These are phyloP conservation scores for Sphenostylis stenocarpa DNA, from an alignment of 306 rosid genomes.

Conservation along the genomic window DNA sequence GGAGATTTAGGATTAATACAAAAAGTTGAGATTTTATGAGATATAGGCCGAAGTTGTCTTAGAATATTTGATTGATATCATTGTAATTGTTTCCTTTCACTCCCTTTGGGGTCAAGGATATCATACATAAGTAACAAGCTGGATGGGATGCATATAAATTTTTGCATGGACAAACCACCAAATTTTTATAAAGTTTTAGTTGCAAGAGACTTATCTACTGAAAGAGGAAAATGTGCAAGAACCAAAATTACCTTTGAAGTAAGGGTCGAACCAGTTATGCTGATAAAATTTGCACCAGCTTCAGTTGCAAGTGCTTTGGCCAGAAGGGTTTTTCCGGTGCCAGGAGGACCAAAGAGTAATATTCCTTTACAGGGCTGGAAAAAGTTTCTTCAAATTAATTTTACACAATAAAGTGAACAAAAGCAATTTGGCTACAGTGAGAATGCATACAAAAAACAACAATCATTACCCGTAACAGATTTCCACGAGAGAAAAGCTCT, in stretches of 20 bases:
- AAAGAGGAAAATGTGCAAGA: background rate
- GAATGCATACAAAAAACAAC: slow-evolving; percentile 27
- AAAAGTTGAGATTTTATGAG: background rate
- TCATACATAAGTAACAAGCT: background rate
- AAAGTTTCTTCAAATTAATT: slow-evolving; percentile 24
- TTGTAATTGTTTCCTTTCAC: background rate
- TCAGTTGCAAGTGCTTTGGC: slow-evolving; percentile 99
- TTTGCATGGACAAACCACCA: background rate
- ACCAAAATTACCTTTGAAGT: slow-evolving; percentile 78
- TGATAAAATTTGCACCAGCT: slow-evolving; percentile 96
- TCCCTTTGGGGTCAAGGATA: background rate
- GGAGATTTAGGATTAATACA: slow-evolving; percentile 4
- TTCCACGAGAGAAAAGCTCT: slow-evolving; percentile 89
- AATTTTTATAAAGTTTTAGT: background rate
- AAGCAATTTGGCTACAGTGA: slow-evolving; percentile 1
- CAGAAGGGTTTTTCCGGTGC: slow-evolving; percentile 97
- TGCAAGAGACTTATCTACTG: slow-evolving; percentile 13
- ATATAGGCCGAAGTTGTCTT: background rate
- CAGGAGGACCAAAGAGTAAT: slow-evolving; percentile 98
- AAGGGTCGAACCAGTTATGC: slow-evolving; percentile 94
- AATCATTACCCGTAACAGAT: slow-evolving; percentile 79
- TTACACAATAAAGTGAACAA: slow-evolving; percentile 23
- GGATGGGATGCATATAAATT: background rate
- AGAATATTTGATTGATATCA: background rate
- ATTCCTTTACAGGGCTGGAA: slow-evolving; percentile 97